Base-by-base conservation (phyloP, 148 eudicot species). In the Spergularia marina region DNA sequence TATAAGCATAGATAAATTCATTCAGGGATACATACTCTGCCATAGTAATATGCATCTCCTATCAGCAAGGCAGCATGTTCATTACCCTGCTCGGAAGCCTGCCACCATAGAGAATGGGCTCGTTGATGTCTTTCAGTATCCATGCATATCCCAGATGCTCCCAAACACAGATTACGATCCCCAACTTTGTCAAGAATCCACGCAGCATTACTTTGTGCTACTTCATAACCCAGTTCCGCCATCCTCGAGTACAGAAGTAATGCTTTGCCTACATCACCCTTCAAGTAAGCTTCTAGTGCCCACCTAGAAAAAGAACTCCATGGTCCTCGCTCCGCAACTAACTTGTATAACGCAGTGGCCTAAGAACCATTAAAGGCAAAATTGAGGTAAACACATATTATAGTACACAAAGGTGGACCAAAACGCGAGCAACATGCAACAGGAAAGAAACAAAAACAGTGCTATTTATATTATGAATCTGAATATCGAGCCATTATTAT, bases 11-110 rank as follows among this genome's bases (percentile, higher is more conserved):
- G 30, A 23, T 12, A 66, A 49, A 34, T 25, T 25, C 12, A 56
- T 13, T 77, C 23, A 76, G 68, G 76, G 78, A 69, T 18, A 79
- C 91, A 65, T 86, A 94, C 97, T 91, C 91, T 85, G 69, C 96
- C 97, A 78, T 91, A 94, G 83, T 91, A 95, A 84, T 95, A 95
- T 78, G 98, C 97, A 87, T 95, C 98, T 60, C 98, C 98, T 58
- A 95, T 92, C 78, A 92, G 81, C 87, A 95, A 82, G 78, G 98
- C 98, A 57, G 98, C 98, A 82, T 95, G 98, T 78, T 95, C 98
- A 81, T 95, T 95, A 21, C 97, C 97, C 92, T 95, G 97, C 88
- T 95, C 94, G 70, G 98, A 95, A 74, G 98, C 98, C 85, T 89
- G 93, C 98, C 97, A 95, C 98, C 97, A 95, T 77, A 95, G 81